Conservation (phyloP, 2,329 filamentous ascomycete species). For the Leptographium lundbergii region DNA sequence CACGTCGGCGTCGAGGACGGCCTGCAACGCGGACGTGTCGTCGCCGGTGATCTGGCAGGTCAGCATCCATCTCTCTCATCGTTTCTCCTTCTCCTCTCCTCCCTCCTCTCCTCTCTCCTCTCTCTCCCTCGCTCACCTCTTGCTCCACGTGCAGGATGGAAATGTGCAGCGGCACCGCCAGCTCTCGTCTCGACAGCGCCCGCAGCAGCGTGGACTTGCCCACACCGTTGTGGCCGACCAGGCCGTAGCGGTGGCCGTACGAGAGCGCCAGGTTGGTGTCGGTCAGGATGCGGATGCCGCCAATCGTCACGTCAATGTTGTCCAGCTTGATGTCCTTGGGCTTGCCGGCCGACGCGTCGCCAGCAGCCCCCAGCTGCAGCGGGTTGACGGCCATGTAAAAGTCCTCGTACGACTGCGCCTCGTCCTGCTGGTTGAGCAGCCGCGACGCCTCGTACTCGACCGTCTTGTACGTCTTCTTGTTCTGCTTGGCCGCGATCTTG, state of each 20-base stretch:
- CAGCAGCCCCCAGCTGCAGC: conserved; percentile 66
- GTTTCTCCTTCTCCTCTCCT: neutral
- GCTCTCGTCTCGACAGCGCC: conserved; percentile 82
- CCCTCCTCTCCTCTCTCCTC: neutral
- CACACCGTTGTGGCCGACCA: conserved; percentile 98
- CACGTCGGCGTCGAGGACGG: conserved; percentile 92
- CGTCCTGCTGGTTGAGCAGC: conserved; percentile 57
- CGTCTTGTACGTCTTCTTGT: conserved; percentile 95
- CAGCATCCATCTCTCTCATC: neutral
- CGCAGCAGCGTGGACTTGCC: conserved; percentile 92
- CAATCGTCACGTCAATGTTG: conserved; percentile 87
- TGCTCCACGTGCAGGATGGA: conserved; percentile 98
- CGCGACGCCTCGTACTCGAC: conserved; percentile 95
- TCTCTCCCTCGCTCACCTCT: conserved; percentile 44
- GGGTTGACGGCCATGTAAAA: conserved; percentile 99
- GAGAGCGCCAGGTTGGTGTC: conserved; percentile 85
- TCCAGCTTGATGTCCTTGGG: conserved; percentile 99
- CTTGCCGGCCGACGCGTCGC: conserved; percentile 59
- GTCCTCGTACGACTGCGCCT: conserved; percentile 89
- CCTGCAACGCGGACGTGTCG: conserved; percentile 87
- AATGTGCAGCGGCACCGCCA: conserved; percentile 91
- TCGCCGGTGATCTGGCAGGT: conserved; percentile 67
- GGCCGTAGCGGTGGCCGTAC: conserved; percentile 86
- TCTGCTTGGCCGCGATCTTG: conserved; percentile 96
- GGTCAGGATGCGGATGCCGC: conserved; percentile 74